Conservation (phyloP, 768 basidiomycete genomes). For the Boletus rufocinnamomeus region DNA sequence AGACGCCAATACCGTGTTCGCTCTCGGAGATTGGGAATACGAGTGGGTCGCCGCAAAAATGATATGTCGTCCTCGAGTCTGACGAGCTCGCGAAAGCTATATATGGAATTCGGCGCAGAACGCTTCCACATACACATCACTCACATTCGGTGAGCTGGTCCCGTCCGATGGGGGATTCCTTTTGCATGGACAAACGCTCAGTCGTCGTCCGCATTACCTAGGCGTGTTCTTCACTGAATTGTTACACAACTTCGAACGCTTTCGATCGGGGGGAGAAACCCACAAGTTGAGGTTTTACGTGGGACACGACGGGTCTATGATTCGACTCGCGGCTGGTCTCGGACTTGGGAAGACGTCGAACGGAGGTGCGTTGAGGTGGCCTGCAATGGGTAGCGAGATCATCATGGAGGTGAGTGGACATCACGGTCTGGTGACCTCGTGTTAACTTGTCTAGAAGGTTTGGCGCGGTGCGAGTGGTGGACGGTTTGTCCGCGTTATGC, state of each 20-base stretch:
- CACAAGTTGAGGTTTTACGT: conserved; percentile 45
- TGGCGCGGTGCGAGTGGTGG: conserved; percentile 34
- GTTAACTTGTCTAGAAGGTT: conserved; percentile 33
- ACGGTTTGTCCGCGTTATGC: conserved; percentile 44
- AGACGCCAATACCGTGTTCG: conserved; percentile 53
- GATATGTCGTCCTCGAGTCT: neutral
- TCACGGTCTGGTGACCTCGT: neutral
- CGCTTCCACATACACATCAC: conserved; percentile 43
- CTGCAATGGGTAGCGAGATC: conserved; percentile 49
- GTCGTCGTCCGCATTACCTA: conserved; percentile 10
- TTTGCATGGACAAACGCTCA: neutral
- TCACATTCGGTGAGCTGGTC: conserved; percentile 42
- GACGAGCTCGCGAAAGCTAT: conserved; percentile 36
- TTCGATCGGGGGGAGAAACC: conserved; percentile 36
- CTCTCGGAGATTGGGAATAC: conserved; percentile 64
- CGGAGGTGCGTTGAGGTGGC: conserved; percentile 42
- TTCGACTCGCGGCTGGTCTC: conserved; percentile 41
- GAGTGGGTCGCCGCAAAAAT: conserved; percentile 33
- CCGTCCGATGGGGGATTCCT: neutral
- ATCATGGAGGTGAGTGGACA: conserved; percentile 42
- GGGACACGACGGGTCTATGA: conserved; percentile 52
- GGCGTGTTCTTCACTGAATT: conserved; percentile 51
- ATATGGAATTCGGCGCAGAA: conserved; percentile 52
- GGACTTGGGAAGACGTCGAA: conserved; percentile 38
- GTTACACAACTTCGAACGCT: conserved; percentile 39